Evolutionary conservation across 768 basidiomycete genomes (phyloP).

Genomic region (Amanita pallidorosea): DNA sequence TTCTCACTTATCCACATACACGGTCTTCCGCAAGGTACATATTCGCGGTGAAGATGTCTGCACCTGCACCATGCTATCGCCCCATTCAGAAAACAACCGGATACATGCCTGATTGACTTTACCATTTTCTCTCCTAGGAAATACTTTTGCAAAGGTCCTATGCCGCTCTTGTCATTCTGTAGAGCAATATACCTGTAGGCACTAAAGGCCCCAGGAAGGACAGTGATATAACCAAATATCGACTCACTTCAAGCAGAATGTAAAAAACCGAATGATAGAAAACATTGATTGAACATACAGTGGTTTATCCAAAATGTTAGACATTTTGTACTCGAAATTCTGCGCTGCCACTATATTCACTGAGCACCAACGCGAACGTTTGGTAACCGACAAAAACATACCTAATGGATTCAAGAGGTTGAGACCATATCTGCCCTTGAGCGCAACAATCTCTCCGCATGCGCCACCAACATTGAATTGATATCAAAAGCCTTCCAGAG

Average conservation of each 20-base stretch:
- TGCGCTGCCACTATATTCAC: conserved; percentile 62
- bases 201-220: conserved; percentile 87
- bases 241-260: conserved; percentile 37
- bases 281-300: conserved; percentile 24
- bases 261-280: background rate
- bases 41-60: conserved; percentile 90
- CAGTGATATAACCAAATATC: conserved; percentile 90
- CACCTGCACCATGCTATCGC: conserved; percentile 61
- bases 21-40: conserved; percentile 95
- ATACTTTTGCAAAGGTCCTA: conserved; percentile 91
- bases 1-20: conserved; percentile 20
- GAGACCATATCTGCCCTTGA: conserved; percentile 75
- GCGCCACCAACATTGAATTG: conserved; percentile 88
- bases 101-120: conserved; percentile 11
- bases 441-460: conserved; percentile 91
- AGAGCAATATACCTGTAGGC: conserved; percentile 88
- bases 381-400: conserved; percentile 5
- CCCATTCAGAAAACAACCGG: background rate
- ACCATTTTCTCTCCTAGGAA: conserved; percentile 95
- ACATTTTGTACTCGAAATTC: conserved; percentile 94
- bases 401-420: conserved; percentile 73
- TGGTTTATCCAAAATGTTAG: conserved; percentile 88
- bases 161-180: conserved; percentile 73
- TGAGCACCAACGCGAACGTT: background rate
- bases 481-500: conserved; percentile 94